phyloP scores from a whole-genome alignment of 176 grass and related monocot species.

The Hsuehochloa calcarea region DNA sequence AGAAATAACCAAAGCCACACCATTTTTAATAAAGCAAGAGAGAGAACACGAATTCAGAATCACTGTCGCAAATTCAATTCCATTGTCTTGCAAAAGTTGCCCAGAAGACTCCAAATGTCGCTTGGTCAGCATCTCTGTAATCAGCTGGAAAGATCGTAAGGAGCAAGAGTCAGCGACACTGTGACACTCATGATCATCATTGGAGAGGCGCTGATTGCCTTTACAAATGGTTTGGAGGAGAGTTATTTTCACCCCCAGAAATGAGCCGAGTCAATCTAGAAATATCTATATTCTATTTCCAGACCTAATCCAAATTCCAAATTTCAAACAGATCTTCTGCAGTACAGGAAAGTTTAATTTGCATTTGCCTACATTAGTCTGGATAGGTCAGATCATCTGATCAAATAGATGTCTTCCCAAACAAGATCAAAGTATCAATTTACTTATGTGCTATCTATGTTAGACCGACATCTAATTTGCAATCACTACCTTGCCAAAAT shows the following conservation, averaged over 20 bases:
- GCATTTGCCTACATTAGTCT: neutral
- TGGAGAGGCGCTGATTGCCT: neutral
- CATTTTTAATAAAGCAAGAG: neutral
- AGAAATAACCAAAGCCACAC: neutral
- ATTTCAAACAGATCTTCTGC: slow-evolving; percentile 10
- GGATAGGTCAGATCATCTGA: neutral
- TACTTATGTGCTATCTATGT: neutral
- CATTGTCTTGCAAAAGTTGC: neutral
- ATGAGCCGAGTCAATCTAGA: neutral
- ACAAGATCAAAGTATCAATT: neutral
- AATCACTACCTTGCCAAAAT: neutral
- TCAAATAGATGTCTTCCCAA: neutral
- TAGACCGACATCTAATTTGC: neutral
- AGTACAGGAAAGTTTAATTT: neutral
- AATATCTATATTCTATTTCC: neutral
- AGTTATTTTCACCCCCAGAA: neutral
- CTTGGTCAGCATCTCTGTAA: neutral
- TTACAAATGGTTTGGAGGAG: neutral
- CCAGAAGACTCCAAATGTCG: neutral
- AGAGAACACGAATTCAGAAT: neutral
- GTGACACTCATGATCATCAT: neutral
- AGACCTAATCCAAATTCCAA: neutral
- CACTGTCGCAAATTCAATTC: neutral
- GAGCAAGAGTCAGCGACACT: neutral
- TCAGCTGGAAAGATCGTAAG: slow-evolving; percentile 24